Evolutionary conservation across 192 early-diverging fungal species (phyloP).

Genomic region (Coemansia sp.): DNA sequence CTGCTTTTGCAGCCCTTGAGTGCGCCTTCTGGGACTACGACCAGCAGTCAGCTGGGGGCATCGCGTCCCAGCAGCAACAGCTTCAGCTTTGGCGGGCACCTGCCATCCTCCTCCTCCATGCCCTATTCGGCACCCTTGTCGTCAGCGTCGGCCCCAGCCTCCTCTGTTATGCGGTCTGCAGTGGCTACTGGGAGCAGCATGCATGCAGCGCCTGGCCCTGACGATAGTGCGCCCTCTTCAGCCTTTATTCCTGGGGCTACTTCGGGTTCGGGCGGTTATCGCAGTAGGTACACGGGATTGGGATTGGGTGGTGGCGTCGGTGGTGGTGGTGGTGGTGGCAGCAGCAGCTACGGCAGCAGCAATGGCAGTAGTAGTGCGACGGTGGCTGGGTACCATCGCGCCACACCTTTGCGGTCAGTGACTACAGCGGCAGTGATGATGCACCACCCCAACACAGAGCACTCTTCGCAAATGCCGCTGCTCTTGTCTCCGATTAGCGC

Average conservation of each 20-base stretch:
- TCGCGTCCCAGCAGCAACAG: constrained; percentile 45
- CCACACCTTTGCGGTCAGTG: constrained; percentile 34
- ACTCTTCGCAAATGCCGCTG: constrained; percentile 32
- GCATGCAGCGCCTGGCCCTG: not conserved
- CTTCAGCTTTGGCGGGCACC: constrained; percentile 24
- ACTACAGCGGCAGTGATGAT: constrained; percentile 41
- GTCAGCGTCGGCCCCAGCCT: constrained; percentile 45
- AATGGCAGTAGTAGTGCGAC: constrained; percentile 7
- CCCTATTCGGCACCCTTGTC: constrained; percentile 3
- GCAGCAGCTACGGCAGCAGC: not conserved
- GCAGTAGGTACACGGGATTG: constrained; percentile 28
- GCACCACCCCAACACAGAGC: constrained; percentile 15
- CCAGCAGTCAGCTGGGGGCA: not conserved
- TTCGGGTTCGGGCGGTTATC: constrained; percentile 2
- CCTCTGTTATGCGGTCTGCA: constrained; percentile 28
- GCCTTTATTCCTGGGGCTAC: not conserved
- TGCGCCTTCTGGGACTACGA: constrained; percentile 8
- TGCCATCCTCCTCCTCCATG: not conserved
- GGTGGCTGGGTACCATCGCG: constrained; percentile 18
- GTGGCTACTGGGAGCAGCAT: not conserved
- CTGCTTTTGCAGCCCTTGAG: constrained; percentile 30
- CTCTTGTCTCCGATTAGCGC: constrained; percentile 45
- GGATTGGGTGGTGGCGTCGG: constrained; percentile 38
- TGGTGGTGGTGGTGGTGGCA: constrained; percentile 10
- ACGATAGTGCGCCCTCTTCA: constrained; percentile 3